A percentile compares a stretch with the other conserved stretches of the same genome.
phyloP scores from a whole-genome alignment of 1,139 yeast genomes.

The Hanseniaspora sp. region DNA sequence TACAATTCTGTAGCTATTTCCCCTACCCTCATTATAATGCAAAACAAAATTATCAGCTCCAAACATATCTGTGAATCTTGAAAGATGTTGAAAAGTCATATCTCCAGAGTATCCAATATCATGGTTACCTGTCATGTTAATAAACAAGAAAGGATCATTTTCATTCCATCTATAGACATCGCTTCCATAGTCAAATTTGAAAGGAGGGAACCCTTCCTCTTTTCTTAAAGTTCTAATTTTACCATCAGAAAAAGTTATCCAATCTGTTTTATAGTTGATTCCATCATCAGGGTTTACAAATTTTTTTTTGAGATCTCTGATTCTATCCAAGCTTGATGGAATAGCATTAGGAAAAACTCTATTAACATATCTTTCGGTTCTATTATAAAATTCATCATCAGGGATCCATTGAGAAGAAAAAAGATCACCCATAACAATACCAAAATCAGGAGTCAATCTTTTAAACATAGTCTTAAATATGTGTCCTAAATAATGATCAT shows the following conservation, averaged over 20 bases:
- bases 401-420: slow-evolving; percentile 93
- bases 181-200: slow-evolving; percentile 39
- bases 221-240: slow-evolving; percentile 28
- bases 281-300: slow-evolving; percentile 22
- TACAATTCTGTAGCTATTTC: slow-evolving; percentile 70
- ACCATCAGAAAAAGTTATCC: slow-evolving; percentile 18
- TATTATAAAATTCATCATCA: slow-evolving; percentile 69
- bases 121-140: slow-evolving; percentile 87
- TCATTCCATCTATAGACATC: slow-evolving; percentile 60
- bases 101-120: slow-evolving; percentile 95
- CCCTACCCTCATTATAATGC: slow-evolving; percentile 50
- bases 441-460: slow-evolving; percentile 62
- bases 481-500: slow-evolving; percentile 80
- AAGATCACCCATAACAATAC: slow-evolving; percentile 84
- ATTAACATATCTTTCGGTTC: slow-evolving; percentile 61
- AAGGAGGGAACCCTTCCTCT: slow-evolving; percentile 41
- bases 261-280: slow-evolving; percentile 24
- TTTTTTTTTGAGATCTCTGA: slow-evolving; percentile 19
- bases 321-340: slow-evolving; percentile 19
- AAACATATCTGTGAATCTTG: slow-evolving; percentile 58
- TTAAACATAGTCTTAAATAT: slow-evolving; percentile 54
- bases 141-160: slow-evolving; percentile 43
- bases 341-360: slow-evolving; percentile 41
- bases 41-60: slow-evolving; percentile 80
- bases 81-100: slow-evolving; percentile 82